Evolutionary conservation across 257 asterid species (phyloP).

Genomic region (Ajuga chamaepitys): DNA sequence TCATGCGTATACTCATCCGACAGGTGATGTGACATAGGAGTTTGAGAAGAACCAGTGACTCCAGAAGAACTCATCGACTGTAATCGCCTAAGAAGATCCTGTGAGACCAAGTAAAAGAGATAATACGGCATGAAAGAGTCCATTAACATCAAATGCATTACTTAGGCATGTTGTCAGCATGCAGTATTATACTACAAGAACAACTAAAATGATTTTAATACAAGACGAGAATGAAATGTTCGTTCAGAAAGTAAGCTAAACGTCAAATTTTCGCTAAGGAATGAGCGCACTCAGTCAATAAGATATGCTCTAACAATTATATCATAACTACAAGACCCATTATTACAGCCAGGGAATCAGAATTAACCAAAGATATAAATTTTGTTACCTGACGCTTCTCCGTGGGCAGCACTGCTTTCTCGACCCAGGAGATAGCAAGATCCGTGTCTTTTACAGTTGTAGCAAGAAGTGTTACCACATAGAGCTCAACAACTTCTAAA

Average conservation of each 20-base stretch:
- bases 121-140: background rate
- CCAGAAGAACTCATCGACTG: constrained; percentile 41
- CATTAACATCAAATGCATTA: constrained; percentile 4
- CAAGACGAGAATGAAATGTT: background rate
- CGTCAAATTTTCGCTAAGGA: background rate
- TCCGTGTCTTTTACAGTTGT: constrained; percentile 36
- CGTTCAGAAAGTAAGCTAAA: background rate
- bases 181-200: background rate
- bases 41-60: constrained; percentile 40
- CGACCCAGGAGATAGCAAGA: constrained; percentile 79
- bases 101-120: constrained; percentile 16
- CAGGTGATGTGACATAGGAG: constrained; percentile 30
- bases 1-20: constrained; percentile 28
- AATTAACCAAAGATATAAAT: background rate
- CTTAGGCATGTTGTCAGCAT: background rate
- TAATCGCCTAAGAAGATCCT: constrained; percentile 79
- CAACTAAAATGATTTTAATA: too few species aligned
- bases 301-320: constrained; percentile 8
- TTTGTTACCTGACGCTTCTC: constrained; percentile 70
- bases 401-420: constrained; percentile 57
- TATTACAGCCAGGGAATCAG: too few species aligned
- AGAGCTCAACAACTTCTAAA: constrained; percentile 71
- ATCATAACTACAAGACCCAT: too few species aligned
- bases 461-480: constrained; percentile 53
- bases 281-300: background rate